phyloP scores from a whole-genome alignment of 768 basidiomycete species.

The Lactifluus piperatus region DNA sequence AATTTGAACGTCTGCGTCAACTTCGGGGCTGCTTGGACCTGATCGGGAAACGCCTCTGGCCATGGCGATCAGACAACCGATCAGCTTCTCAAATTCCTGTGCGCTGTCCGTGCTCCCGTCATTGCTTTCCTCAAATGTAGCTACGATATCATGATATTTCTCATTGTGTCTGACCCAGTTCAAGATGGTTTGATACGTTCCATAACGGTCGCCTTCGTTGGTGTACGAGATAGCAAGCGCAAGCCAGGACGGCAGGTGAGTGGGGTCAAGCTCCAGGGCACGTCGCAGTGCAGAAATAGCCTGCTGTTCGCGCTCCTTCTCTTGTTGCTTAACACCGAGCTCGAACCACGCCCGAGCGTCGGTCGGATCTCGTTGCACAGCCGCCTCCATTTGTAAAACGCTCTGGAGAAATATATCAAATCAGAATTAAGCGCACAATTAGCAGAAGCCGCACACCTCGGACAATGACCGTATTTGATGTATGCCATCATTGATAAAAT shows the following conservation, averaged over 20 bases:
- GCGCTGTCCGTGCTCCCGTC: slow-evolving; percentile 25
- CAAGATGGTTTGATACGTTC: slow-evolving; percentile 73
- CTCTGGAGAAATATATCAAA: slow-evolving; percentile 40
- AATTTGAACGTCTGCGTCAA: slow-evolving; percentile 94
- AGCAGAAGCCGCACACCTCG: slow-evolving; percentile 31
- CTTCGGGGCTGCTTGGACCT: slow-evolving; percentile 30
- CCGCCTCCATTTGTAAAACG: slow-evolving; percentile 83
- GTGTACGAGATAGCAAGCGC: slow-evolving; percentile 86
- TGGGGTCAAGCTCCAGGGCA: slow-evolving; percentile 73
- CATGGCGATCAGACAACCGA: slow-evolving; percentile 75
- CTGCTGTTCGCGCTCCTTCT: slow-evolving; percentile 89
- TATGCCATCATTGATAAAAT: slow-evolving; percentile 27
- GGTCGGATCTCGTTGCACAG: slow-evolving; percentile 66
- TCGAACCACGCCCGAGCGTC: slow-evolving; percentile 79
- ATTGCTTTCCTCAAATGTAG: slow-evolving; percentile 27
- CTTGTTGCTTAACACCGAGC: slow-evolving; percentile 94
- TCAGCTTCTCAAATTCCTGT: slow-evolving; percentile 45
- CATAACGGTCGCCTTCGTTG: slow-evolving; percentile 72
- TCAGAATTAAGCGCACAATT: neutral
- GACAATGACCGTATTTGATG: slow-evolving; percentile 23
- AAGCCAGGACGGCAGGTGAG: slow-evolving; percentile 74
- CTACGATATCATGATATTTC: slow-evolving; percentile 42
- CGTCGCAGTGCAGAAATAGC: slow-evolving; percentile 80
- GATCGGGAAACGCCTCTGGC: slow-evolving; percentile 46
- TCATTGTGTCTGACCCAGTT: slow-evolving; percentile 70